phyloP scores from a whole-genome alignment of 2,329 filamentous ascomycete genomes.

The Fusarium miscanthi region DNA sequence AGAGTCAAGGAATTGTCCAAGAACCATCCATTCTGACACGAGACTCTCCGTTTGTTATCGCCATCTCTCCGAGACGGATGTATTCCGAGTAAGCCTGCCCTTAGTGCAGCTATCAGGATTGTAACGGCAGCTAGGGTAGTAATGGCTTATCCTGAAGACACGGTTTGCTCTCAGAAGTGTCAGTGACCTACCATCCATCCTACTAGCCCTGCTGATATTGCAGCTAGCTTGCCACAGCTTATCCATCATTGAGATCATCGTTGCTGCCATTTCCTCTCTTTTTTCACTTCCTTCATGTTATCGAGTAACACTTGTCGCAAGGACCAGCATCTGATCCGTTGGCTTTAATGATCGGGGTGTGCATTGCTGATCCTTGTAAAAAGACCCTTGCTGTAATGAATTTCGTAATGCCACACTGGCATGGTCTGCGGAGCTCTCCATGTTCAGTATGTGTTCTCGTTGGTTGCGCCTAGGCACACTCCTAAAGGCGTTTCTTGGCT shows the following conservation, averaged over 20 bases:
- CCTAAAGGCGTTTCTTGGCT: slow-evolving; percentile 30
- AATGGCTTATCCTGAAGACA: background rate
- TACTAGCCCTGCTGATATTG: slow-evolving; percentile 3
- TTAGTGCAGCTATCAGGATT: background rate
- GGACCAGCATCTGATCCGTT: slow-evolving; percentile 11
- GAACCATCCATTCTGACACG: background rate
- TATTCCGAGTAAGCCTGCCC: background rate
- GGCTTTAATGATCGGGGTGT: slow-evolving; percentile 8
- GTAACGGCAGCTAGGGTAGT: background rate
- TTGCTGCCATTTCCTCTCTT: background rate
- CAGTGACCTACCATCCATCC: background rate
- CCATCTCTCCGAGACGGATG: background rate
- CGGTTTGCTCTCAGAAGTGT: background rate
- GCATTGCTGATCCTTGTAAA: slow-evolving; percentile 8
- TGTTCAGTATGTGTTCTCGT: background rate
- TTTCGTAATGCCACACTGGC: slow-evolving; percentile 26
- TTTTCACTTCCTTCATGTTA: background rate
- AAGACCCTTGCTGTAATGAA: slow-evolving; percentile 29
- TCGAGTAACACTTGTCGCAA: background rate
- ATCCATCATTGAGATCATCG: background rate
- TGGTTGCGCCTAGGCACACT: slow-evolving; percentile 11
- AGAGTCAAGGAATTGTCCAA: background rate
- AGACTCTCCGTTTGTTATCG: background rate
- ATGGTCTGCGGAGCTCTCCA: slow-evolving; percentile 16
- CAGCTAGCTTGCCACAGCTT: background rate